Base-by-base conservation (phyloP, 1,284 basidiomycete genomes). In the Ustilago nuda region DNA sequence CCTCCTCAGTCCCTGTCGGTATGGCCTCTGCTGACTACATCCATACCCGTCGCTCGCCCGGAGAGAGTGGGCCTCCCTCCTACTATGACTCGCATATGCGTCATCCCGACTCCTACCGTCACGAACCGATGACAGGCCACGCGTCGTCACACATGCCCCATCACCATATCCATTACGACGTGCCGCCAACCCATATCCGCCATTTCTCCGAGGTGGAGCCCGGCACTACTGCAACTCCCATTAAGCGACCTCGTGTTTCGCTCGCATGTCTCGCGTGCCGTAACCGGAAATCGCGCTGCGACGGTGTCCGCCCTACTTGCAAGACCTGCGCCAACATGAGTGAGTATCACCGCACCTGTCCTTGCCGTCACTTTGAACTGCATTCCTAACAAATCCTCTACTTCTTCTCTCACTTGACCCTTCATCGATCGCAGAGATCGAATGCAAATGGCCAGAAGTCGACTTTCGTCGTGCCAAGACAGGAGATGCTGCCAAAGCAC, bases 171-270 rank as follows among this genome's bases (percentile, higher is more conserved):
- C 63, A 55, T 17, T 66, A 66, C 37, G 59, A 66, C n/a, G 45
- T 54, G 3, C 61, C 54, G 2, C 54, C 57, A 11, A 13, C 56
- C 12, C 62, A 61, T 56, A 17, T 66, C 19, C 55, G 66, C 19
- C 65, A 60, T 35, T 15, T 48, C n/a, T 19, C 54, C 33, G 66
- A 66, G 7, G 6, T 46, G 13, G 66, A 72, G 52, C 53, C 62
- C 6, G 12, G 50, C 27, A 13, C 62, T 5, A n/a, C 61, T 8
- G 37, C 45, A 30, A 56, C 73, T 8, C 74, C 70, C 43, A 57
- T 73, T 64, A 77, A 77, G 57, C 63, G 75, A n/a, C 75, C 75
- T n/a, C 62, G 75, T n/a, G 75, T 77, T 4, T 77, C 75, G 2
- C 36, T 77, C 12, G 75, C 75, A 4, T 77, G 75, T 30, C 61